Percentiles rank a stretch among this genome's conserved stretches.
Conservation (phyloP, 208 protist species). For the Tetramitus jugosus region DNA sequence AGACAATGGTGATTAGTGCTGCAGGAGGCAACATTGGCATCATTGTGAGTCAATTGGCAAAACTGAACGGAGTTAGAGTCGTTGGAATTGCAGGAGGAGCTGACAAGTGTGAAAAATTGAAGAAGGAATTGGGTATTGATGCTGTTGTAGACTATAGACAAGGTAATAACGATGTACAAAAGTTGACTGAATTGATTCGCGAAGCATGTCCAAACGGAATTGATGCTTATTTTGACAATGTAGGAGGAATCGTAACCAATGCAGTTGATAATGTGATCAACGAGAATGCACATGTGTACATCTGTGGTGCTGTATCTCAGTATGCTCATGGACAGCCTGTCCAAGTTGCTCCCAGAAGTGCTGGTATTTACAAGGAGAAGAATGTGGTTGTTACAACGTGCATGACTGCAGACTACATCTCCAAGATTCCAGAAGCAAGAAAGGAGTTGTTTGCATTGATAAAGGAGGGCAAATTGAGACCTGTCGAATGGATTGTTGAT, state of each 20-base stretch:
- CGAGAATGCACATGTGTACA: conserved; percentile 18
- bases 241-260: conserved; percentile 38
- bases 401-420: background rate
- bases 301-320: conserved; percentile 32
- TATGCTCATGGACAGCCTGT: background rate
- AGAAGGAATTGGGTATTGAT: conserved; percentile 40
- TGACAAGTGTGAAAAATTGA: conserved; percentile 36
- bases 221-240: conserved; percentile 56
- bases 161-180: background rate
- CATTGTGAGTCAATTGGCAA: conserved; percentile 32
- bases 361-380: too few species aligned
- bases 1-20: conserved; percentile 44
- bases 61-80: conserved; percentile 31
- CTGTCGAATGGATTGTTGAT: background rate
- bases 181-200: conserved; percentile 23
- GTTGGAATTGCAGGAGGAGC: conserved; percentile 34
- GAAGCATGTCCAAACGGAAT: conserved; percentile 41
- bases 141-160: conserved; percentile 44
- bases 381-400: background rate
- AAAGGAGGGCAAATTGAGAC: background rate
- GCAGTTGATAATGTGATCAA: conserved; percentile 25
- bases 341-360: background rate
- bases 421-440: background rate
- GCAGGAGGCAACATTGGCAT: conserved; percentile 40
- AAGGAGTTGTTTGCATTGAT: background rate